These are phyloP conservation scores for Metschnikowia amazonensis DNA, from an alignment of 805 yeast genomes.

Conservation along the genomic window DNA sequence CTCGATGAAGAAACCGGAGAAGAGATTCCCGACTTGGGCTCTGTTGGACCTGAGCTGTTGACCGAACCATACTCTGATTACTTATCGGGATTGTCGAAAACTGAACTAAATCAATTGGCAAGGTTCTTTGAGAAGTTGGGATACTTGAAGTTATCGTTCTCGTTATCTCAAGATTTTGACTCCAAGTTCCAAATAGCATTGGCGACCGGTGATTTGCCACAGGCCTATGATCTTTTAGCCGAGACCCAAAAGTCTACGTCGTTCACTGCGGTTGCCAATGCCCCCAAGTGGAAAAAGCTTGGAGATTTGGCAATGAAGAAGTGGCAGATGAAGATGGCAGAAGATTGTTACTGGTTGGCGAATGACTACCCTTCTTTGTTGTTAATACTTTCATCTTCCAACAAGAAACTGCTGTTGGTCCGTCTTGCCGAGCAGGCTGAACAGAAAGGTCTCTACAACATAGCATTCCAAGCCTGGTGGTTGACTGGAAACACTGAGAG, in stretches of 20 bases:
- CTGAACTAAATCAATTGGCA: slow-evolving; percentile 73
- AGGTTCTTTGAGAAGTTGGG: slow-evolving; percentile 95
- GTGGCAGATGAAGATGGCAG: slow-evolving; percentile 81
- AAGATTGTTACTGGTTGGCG: slow-evolving; percentile 72
- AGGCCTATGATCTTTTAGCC: slow-evolving; percentile 57
- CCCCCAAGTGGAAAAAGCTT: slow-evolving; percentile 76
- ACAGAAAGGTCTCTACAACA: slow-evolving; percentile 74
- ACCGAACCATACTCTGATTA: slow-evolving; percentile 45
- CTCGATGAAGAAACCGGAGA: slow-evolving; percentile 39
- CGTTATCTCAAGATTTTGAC: slow-evolving; percentile 80
- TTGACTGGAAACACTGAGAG: slow-evolving; percentile 63
- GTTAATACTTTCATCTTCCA: slow-evolving; percentile 77
- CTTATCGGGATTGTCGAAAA: slow-evolving; percentile 58
- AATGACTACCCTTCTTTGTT: slow-evolving; percentile 79
- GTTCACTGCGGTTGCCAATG: slow-evolving; percentile 35
- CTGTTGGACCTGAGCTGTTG: slow-evolving; percentile 52
- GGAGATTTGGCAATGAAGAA: slow-evolving; percentile 81
- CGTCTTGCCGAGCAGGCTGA: slow-evolving; percentile 66
- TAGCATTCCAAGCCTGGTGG: slow-evolving; percentile 93
- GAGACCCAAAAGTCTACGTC: slow-evolving; percentile 44
- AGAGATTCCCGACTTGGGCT: slow-evolving; percentile 34
- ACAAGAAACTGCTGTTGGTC: slow-evolving; percentile 56
- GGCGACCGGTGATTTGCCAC: slow-evolving; percentile 61
- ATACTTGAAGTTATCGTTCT: slow-evolving; percentile 73
- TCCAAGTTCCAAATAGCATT: slow-evolving; percentile 90